These are phyloP conservation scores for Plantago coronopus DNA, from an alignment of 305 asterid species.

Conservation along the genomic window DNA sequence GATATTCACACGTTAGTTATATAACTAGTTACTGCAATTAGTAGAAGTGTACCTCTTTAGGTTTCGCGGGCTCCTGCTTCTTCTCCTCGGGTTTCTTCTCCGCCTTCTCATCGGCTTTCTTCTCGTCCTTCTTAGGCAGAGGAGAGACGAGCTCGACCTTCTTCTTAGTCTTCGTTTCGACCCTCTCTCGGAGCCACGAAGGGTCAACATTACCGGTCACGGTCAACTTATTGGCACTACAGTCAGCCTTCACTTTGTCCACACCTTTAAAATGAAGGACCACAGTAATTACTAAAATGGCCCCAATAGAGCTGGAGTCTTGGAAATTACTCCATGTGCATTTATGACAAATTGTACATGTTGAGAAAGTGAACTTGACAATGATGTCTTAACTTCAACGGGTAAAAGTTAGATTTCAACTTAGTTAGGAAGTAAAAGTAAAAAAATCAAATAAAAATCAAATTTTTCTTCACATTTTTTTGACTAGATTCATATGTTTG, in stretches of 20 bases:
- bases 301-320: slow-evolving; percentile 13
- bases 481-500: slow-evolving; percentile 1
- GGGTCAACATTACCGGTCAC: slow-evolving; percentile 86
- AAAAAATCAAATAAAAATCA: not conserved
- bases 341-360: not conserved
- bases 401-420: slow-evolving; percentile 1
- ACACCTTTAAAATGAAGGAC: slow-evolving; percentile 48
- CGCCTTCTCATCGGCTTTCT: slow-evolving; percentile 42
- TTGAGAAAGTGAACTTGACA: slow-evolving; percentile 8
- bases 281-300: slow-evolving; percentile 12
- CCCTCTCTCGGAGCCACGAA: slow-evolving; percentile 60
- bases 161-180: slow-evolving; percentile 62
- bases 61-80: slow-evolving; percentile 35
- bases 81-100: slow-evolving; percentile 38
- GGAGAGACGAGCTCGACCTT: slow-evolving; percentile 76
- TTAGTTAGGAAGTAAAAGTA: not conserved
- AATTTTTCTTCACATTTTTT: no score
- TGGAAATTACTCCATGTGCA: slow-evolving; percentile 14
- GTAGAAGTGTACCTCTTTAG: slow-evolving; percentile 41
- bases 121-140: slow-evolving; percentile 57
- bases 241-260: slow-evolving; percentile 65
- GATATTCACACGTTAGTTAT: not conserved
- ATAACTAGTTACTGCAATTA: not conserved
- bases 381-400: slow-evolving; percentile 11
- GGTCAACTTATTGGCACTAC: slow-evolving; percentile 50